Evolutionary conservation across 371 early-diverging fungal genomes (phyloP), one percentile per base, ranked within the genome.

Genomic region (Mucor lusitanicus): DNA sequence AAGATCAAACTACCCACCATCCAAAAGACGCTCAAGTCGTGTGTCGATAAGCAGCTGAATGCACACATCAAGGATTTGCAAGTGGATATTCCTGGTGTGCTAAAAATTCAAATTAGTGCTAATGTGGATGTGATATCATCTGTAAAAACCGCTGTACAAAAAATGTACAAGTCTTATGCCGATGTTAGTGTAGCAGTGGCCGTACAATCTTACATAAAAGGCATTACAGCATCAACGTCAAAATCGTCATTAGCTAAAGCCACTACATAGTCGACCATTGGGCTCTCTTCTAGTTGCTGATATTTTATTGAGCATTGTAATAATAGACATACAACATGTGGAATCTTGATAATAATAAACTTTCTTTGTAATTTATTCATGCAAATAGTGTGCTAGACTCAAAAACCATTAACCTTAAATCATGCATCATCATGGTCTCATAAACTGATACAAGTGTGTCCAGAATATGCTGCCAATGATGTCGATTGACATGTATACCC

Each of bases 1-100:
- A 19, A 68, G 1, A 61, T 74, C 37, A 65, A 65, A 19, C 35
- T 74, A 44, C 74, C 74, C 21, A 55, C 59, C 8, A 25, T 72
- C 25, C 58, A 63, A 21, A 7, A 61, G 1, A 61, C 30, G 32
- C 40, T 57, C 21, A 63, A 71, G 21, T 64, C 56, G 35, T 65
- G 44, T 37, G 60, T 70, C 11, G 48, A 42, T 27, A 62, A 53
- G n/a, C 56, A 58, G 54, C 39, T 71, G 21, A 61, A 60, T 11
- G 48, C 61, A 53, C 50, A 66, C 7, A 60, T 60, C 17, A 46
- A 60, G 30, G 44, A 66, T 55, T 13, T 66, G 2, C 32, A 59
- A 17, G 25, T 66, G 0, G 42, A 66, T 66, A 66, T 66, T 30
- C 67, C 67, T 28, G 60, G 67, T 37, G 40, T 64, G 3, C 33